phyloP scores from a whole-genome alignment of 2,329 filamentous ascomycete genomes.

The Apiospora kogelbergensis region DNA sequence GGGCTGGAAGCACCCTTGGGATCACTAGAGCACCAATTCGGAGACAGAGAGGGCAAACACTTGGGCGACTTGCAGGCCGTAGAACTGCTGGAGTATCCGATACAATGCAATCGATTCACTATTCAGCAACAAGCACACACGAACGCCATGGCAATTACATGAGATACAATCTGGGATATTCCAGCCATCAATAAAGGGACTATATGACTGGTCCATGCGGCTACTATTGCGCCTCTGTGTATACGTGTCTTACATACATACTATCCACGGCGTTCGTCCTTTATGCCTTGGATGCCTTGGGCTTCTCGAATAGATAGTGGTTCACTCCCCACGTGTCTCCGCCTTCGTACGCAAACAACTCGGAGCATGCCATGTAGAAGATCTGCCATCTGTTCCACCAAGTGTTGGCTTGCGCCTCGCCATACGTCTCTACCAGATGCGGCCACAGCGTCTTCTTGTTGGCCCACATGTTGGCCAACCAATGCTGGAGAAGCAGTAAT shows the following conservation, averaged over 20 bases:
- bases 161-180: background rate
- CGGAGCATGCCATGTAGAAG: conserved; percentile 70
- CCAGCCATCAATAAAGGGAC: background rate
- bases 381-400: conserved; percentile 74
- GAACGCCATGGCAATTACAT: background rate
- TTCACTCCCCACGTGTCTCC: conserved; percentile 69
- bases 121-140: background rate
- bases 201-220: background rate
- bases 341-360: conserved; percentile 65
- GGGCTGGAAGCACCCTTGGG: conserved; percentile 96
- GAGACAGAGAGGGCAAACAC: background rate
- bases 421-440: conserved; percentile 64
- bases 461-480: conserved; percentile 59
- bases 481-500: conserved; percentile 45
- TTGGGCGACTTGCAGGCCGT: background rate
- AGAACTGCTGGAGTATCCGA: background rate
- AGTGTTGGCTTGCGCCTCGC: conserved; percentile 54
- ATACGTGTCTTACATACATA: background rate
- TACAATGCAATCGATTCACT: background rate
- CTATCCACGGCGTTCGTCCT: background rate
- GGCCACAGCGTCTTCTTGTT: conserved; percentile 64
- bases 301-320: conserved; percentile 67
- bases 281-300: conserved; percentile 18
- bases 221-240: background rate
- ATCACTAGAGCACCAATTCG: conserved; percentile 62